Conservation (phyloP, 345 rosid genomes). For the Populus nigra region DNA sequence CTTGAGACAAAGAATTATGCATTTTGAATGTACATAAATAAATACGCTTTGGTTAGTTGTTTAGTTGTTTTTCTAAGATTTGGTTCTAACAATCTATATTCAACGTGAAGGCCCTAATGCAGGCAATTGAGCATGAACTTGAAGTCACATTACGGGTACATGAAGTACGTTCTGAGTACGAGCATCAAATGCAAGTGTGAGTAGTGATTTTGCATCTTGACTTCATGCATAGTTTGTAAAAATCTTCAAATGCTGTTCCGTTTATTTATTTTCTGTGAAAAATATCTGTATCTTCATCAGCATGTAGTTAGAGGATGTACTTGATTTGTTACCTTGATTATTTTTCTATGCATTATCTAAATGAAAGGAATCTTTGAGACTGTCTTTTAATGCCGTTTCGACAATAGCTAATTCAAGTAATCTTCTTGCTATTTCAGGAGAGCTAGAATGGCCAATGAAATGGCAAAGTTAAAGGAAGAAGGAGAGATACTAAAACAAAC, state of each 20-base stretch:
- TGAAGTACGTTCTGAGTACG: constrained; percentile 92
- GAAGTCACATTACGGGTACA: constrained; percentile 87
- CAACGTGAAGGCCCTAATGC: constrained; percentile 68
- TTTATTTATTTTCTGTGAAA: background rate
- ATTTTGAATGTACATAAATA: constrained; percentile 10
- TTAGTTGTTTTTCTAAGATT: background rate
- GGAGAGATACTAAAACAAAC: constrained; percentile 50
- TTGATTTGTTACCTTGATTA: background rate
- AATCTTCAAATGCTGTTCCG: background rate
- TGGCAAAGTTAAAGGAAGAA: constrained; percentile 83
- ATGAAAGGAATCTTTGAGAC: background rate
- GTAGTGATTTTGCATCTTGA: constrained; percentile 24
- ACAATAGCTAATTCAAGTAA: constrained; percentile 3
- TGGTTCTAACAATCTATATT: constrained; percentile 10
- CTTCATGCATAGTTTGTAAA: background rate
- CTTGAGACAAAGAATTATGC: background rate
- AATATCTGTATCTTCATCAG: background rate
- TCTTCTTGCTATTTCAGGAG: constrained; percentile 54
- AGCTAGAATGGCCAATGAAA: constrained; percentile 82
- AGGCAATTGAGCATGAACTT: constrained; percentile 89
- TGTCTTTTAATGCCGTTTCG: background rate
- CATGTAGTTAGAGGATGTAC: background rate
- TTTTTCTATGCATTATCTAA: background rate
- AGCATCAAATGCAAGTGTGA: constrained; percentile 92
- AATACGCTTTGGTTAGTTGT: background rate